Evolutionary conservation across 768 basidiomycete species (phyloP), one percentile per base, ranked within the genome.

Genomic region (Pulveroboletus sp.): DNA sequence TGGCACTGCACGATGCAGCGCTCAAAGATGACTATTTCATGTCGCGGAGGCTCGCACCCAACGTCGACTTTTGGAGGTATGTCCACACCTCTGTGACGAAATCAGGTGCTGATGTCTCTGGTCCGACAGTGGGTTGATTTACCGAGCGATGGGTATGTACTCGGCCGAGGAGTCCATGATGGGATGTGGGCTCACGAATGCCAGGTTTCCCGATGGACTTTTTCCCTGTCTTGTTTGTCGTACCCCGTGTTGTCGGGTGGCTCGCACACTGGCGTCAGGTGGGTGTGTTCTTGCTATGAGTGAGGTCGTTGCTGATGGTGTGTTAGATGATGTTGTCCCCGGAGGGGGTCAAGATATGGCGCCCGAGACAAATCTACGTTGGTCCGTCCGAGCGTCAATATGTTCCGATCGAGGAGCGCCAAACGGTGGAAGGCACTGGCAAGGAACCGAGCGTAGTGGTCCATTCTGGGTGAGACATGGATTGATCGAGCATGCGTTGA

Each of bases 221-320:
- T 68, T 94, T 93, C 82, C 92, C 93, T 1, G 92, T 95, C 19
- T 72, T 95, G 27, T 95, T 95, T 62, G 91, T 85, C 17, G 91
- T 95, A 3, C 93, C 93, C 2, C 82, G 93, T 19, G 90, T 95
- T 8, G 90, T 91, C 23, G 92, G 93, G 17, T 94, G 92, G 93
- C 74, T 94, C 8, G 89, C 91, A 0, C 92, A 93, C 67, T 94
- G 92, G 92, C 77, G 89, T 47, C 89, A 89, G 78, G 87, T 83
- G 48, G 45, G 68, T 54, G 14, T 26, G 11, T 17, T 47, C 38
- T 44, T 26, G 14, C 6, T 23, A 44, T 39, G n/a, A 22, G 5
- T 31, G n/a, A 12, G 40, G 27, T 22, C n/a, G 36, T 38, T 45
- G 30, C 40, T 58, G 37, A 54, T 31, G 13, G 26, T 48, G 30